phyloP scores from a whole-genome alignment of 2,329 filamentous ascomycete species.

The Sclerotinia trifoliorum region DNA sequence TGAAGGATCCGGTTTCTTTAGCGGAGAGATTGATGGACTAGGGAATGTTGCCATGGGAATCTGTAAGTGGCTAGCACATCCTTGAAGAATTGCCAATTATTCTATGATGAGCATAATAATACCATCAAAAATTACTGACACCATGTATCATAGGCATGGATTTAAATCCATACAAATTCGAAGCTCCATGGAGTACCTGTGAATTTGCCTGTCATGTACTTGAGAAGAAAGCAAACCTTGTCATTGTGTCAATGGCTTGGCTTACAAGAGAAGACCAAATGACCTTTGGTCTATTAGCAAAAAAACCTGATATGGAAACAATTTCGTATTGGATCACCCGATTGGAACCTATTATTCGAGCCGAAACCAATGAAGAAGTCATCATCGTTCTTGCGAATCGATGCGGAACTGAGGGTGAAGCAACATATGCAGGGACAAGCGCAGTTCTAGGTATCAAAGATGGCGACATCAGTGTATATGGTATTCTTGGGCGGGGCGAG shows the following conservation, averaged over 20 bases:
- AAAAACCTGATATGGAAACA: slow-evolving; percentile 69
- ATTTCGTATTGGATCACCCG: slow-evolving; percentile 73
- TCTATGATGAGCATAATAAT: background rate
- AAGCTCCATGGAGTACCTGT: slow-evolving; percentile 50
- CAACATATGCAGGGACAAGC: slow-evolving; percentile 71
- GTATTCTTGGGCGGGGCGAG: slow-evolving; percentile 67
- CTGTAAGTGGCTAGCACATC: slow-evolving; percentile 45
- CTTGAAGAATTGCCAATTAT: slow-evolving; percentile 22
- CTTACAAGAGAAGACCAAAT: slow-evolving; percentile 56
- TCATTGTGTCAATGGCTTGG: slow-evolving; percentile 78
- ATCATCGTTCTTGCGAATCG: slow-evolving; percentile 72
- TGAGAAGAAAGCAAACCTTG: slow-evolving; percentile 55
- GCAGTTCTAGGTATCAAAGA: slow-evolving; percentile 64
- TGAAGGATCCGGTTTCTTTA: slow-evolving; percentile 55
- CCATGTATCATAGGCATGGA: slow-evolving; percentile 50
- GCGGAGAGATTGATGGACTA: slow-evolving; percentile 46
- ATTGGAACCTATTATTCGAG: slow-evolving; percentile 62
- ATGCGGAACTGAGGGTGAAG: slow-evolving; percentile 63
- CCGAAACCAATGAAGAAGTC: slow-evolving; percentile 55
- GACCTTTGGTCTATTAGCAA: slow-evolving; percentile 48
- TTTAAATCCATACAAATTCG: slow-evolving; percentile 56
- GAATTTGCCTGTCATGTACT: slow-evolving; percentile 55
- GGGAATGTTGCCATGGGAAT: slow-evolving; percentile 59
- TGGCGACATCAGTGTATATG: slow-evolving; percentile 67
- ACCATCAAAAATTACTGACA: background rate